Conservation (phyloP, 352 stramenopile genomes). For the Elongisporangium senticosum region DNA sequence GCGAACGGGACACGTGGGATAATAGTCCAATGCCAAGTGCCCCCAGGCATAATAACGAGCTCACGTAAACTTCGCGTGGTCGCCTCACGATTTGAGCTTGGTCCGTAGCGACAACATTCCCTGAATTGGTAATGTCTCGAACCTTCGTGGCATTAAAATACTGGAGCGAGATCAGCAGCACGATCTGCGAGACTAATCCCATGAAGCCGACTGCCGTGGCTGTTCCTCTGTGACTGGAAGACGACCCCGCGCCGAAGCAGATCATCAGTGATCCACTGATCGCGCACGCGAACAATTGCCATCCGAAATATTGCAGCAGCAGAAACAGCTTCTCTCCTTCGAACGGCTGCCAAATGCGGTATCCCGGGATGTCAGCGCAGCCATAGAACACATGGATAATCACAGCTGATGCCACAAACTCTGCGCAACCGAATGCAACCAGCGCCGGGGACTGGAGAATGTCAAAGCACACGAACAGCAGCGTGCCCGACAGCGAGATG, state of each 20-base stretch:
- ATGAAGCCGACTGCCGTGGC: conserved; percentile 30
- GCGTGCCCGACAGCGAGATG: conserved; percentile 28
- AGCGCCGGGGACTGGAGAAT: conserved; percentile 26
- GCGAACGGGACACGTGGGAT: conserved; percentile 14
- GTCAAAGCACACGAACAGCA: conserved; percentile 44
- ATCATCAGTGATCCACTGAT: conserved; percentile 32
- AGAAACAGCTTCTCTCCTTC: conserved; percentile 44
- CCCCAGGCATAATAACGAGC: conserved; percentile 19
- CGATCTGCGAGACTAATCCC: conserved; percentile 41
- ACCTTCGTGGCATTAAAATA: conserved; percentile 21
- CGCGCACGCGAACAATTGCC: conserved; percentile 47
- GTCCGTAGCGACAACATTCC: not conserved
- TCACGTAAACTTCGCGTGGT: conserved; percentile 31
- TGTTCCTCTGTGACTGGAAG: conserved; percentile 10
- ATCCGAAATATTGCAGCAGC: conserved; percentile 55
- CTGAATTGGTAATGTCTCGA: not conserved
- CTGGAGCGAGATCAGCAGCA: conserved; percentile 43
- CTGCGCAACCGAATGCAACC: conserved; percentile 21
- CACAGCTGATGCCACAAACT: conserved; percentile 36
- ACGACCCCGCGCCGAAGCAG: conserved; percentile 8
- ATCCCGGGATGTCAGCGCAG: conserved; percentile 38
- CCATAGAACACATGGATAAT: conserved; percentile 53
- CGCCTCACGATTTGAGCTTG: not conserved
- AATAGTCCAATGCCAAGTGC: conserved; percentile 17
- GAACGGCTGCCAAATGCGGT: conserved; percentile 49